phyloP scores from a whole-genome alignment of 352 stramenopile species.

The Pythium aristosporum region DNA sequence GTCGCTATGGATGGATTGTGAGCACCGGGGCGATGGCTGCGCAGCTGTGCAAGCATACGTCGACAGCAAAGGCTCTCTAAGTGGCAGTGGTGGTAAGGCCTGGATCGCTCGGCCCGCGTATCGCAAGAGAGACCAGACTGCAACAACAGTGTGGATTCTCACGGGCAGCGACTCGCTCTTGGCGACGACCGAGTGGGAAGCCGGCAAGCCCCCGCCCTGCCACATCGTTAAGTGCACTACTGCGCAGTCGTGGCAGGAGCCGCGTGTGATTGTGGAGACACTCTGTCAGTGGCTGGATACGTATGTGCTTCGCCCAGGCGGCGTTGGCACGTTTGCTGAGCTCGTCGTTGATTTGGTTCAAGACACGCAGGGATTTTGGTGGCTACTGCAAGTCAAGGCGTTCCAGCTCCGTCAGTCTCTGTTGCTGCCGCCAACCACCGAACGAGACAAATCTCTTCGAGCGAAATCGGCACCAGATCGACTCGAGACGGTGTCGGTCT shows the following conservation, averaged over 20 bases:
- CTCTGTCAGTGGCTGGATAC: constrained; percentile 38
- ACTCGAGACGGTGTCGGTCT: constrained; percentile 26
- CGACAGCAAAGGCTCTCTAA: constrained; percentile 22
- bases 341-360: constrained; percentile 62
- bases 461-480: constrained; percentile 48
- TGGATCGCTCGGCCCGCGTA: constrained; percentile 58
- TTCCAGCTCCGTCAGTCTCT: constrained; percentile 38
- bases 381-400: constrained; percentile 70
- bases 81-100: constrained; percentile 23
- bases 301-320: constrained; percentile 28
- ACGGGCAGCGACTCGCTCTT: constrained; percentile 27
- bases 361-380: constrained; percentile 49
- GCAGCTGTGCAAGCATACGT: constrained; percentile 53
- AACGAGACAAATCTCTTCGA: constrained; percentile 16
- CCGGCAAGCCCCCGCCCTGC: constrained; percentile 30
- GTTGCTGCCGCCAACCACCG: not conserved
- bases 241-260: constrained; percentile 49
- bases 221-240: constrained; percentile 60
- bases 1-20: not conserved
- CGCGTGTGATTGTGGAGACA: constrained; percentile 38
- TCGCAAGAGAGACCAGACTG: constrained; percentile 48
- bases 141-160: constrained; percentile 59
- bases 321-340: constrained; percentile 33
- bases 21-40: not conserved
- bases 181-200: constrained; percentile 14